Evolutionary conservation across 192 early-diverging fungal species (phyloP), one percentile per base, ranked within the genome.

Genomic region (Obelidium mucronatum): DNA sequence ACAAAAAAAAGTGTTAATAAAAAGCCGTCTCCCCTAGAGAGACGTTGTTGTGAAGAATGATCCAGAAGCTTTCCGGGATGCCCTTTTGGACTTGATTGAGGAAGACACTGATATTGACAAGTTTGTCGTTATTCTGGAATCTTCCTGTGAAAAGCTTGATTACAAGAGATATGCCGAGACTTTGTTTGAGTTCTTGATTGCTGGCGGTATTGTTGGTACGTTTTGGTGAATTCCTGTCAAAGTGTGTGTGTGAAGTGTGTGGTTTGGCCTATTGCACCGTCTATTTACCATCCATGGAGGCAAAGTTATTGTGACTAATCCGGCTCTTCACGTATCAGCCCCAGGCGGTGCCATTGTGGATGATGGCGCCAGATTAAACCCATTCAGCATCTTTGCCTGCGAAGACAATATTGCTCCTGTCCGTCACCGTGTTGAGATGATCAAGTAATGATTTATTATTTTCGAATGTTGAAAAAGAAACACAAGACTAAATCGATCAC

Each of bases 161-260:
- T 96, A 94, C 86, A 94, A 94, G 82, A 92, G 94, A 77, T 98
- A 98, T 93, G 93, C 91, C 67, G 97, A 98, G 78, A 85, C 92
- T 40, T 88, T 98, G 69, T 98, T 97, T 85, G 97, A 98, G 88
- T 82, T 97, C 52, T 81, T 97, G 74, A 93, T 97, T 70, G 91
- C 92, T 71, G 97, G 97, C 67, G 96, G 95, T 75, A 88, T 97
- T 59, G 87, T 97, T 72, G 93, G 92, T 94, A 86, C 73, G 82
- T 64, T 24, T 6, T 48, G 13, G 56, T 52, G 31, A 1, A 17
- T 31, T 61, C 24, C 33, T 22, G 15, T 61, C n/a, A 22, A 8
- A 8, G 48, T 51, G n/a, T 51, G 48, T n/a, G 11, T 51, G 48
- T 15, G 8, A 22, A 8, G 48, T 51, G n/a, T n/a, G n/a, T 51